Conservation (phyloP, 106 monocot genomes). For the Dioscorea dumetorum region DNA sequence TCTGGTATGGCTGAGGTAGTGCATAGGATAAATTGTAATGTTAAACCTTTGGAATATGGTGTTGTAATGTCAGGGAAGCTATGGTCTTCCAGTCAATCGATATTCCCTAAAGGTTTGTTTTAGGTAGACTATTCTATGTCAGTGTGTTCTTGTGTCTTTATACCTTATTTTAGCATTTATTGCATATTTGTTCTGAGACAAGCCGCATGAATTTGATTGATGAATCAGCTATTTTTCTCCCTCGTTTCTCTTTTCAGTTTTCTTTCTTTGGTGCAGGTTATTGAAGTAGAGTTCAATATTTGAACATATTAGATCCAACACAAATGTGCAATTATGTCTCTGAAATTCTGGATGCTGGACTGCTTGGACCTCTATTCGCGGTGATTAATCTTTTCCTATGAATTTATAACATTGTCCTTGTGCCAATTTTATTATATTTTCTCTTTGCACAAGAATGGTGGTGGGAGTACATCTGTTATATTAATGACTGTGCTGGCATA, state of each 20-base stretch:
- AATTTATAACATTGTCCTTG: background rate
- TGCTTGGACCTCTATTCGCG: slow-evolving; percentile 82
- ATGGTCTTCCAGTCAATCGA: slow-evolving; percentile 70
- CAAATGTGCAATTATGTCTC: slow-evolving; percentile 84
- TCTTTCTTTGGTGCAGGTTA: slow-evolving; percentile 42
- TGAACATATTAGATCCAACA: slow-evolving; percentile 63
- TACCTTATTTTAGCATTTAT: background rate
- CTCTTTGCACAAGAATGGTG: background rate
- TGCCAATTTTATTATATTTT: background rate
- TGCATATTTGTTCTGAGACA: background rate
- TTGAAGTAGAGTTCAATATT: slow-evolving; percentile 77
- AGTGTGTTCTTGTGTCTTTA: background rate
- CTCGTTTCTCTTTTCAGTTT: background rate
- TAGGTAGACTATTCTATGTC: background rate
- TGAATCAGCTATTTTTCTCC: background rate
- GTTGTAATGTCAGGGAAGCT: slow-evolving; percentile 46
- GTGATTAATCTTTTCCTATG: slow-evolving; percentile 30
- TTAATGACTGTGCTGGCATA: background rate
- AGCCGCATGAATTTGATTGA: background rate
- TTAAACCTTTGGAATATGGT: slow-evolving; percentile 71
- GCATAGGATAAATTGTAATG: slow-evolving; percentile 42
- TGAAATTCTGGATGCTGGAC: slow-evolving; percentile 80
- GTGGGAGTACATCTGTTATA: background rate
- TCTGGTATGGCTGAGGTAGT: slow-evolving; percentile 73
- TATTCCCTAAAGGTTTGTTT: slow-evolving; percentile 78